Conservation (phyloP, 768 basidiomycete genomes). For the Sarcomyxa edulis region DNA sequence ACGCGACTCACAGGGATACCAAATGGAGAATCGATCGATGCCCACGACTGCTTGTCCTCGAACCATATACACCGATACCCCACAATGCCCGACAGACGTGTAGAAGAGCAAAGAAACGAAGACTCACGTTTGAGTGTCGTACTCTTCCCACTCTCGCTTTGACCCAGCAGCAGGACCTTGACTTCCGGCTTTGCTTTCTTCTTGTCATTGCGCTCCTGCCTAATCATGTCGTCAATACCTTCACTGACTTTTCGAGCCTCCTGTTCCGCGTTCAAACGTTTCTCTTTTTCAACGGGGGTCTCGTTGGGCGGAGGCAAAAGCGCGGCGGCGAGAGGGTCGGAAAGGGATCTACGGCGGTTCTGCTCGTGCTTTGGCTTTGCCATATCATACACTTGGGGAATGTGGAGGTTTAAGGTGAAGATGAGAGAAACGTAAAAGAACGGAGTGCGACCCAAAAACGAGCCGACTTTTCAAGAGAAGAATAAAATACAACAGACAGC, state of each 20-base stretch:
- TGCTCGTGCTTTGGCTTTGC: no score
- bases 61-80: slow-evolving; percentile 5
- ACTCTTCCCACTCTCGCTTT: slow-evolving; percentile 88
- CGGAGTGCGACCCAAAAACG: no score
- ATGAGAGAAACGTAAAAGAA: no score
- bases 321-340: slow-evolving; percentile 67
- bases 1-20: no score
- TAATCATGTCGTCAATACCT: slow-evolving; percentile 74
- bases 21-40: background rate
- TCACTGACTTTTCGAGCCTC: slow-evolving; percentile 75
- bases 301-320: slow-evolving; percentile 72
- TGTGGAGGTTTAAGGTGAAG: no score
- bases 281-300: slow-evolving; percentile 59
- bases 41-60: no score
- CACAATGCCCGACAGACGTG: no score
- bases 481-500: no score
- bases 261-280: slow-evolving; percentile 57
- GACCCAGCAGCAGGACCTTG: slow-evolving; percentile 76
- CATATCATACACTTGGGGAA: no score
- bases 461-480: no score
- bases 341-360: slow-evolving; percentile 40
- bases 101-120: slow-evolving; percentile 5
- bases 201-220: slow-evolving; percentile 54
- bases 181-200: slow-evolving; percentile 58
- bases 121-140: slow-evolving; percentile 85